Conservation (phyloP, 2,329 filamentous ascomycete species). For the Aspergillus japonicus region DNA sequence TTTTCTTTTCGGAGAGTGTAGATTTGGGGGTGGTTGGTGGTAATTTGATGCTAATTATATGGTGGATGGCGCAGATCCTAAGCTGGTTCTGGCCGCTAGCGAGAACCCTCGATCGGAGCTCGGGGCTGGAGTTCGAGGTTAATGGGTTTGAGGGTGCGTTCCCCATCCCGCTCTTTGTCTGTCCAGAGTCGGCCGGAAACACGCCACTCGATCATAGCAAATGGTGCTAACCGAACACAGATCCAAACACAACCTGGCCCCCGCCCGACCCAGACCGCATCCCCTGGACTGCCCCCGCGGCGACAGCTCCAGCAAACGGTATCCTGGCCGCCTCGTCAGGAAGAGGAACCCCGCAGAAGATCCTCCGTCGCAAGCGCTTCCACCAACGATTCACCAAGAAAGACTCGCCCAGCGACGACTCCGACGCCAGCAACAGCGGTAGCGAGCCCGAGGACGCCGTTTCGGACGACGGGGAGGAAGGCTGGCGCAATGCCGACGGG, state of each 20-base stretch:
- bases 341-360: slow-evolving; percentile 5
- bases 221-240: slow-evolving; percentile 20
- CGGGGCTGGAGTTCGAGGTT: slow-evolving; percentile 53
- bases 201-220: too few species aligned
- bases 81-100: slow-evolving; percentile 63
- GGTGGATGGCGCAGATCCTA: slow-evolving; percentile 33
- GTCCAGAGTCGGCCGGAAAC: too few species aligned
- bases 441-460: slow-evolving; percentile 24
- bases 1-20: too few species aligned
- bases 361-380: slow-evolving; percentile 43
- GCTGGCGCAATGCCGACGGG: slow-evolving; percentile 63
- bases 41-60: too few species aligned
- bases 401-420: slow-evolving; percentile 15
- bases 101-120: slow-evolving; percentile 46
- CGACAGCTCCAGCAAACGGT: not conserved
- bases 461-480: slow-evolving; percentile 52
- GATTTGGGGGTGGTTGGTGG: too few species aligned
- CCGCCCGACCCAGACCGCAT: slow-evolving; percentile 53
- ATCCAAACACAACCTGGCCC: slow-evolving; percentile 44
- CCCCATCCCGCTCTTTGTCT: slow-evolving; percentile 14
- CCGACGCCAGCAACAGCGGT: slow-evolving; percentile 17
- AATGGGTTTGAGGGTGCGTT: slow-evolving; percentile 59
- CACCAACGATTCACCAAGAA: slow-evolving; percentile 37
- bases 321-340: too few species aligned
- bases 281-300: slow-evolving; percentile 30